Conservation (phyloP, 2,329 filamentous ascomycete species). For the Immersiporthe knoxdaviesiana region DNA sequence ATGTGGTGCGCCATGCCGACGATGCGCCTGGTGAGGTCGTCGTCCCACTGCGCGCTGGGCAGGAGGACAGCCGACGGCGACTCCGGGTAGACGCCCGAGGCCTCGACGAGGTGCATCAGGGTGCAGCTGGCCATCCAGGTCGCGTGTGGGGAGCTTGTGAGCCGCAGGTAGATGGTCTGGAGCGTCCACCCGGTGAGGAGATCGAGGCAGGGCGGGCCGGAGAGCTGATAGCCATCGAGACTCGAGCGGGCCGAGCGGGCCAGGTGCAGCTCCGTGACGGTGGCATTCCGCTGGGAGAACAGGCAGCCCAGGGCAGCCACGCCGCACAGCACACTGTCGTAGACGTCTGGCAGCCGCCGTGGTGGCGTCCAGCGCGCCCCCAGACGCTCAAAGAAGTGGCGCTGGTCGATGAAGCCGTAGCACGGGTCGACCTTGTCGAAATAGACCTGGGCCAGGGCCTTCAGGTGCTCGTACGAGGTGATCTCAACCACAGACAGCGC, state of each 20-base stretch:
- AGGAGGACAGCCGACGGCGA: slow-evolving; percentile 35
- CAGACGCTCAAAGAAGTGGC: slow-evolving; percentile 38
- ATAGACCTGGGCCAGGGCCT: slow-evolving; percentile 48
- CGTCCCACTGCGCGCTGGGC: slow-evolving; percentile 36
- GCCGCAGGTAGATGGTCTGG: slow-evolving; percentile 55
- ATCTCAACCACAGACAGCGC: slow-evolving; percentile 47
- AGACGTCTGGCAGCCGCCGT: slow-evolving; percentile 36
- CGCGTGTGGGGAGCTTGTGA: slow-evolving; percentile 56
- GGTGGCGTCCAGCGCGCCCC: slow-evolving; percentile 40
- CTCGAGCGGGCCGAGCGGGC: slow-evolving; percentile 47
- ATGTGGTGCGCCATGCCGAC: slow-evolving; percentile 59
- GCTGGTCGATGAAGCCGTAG: slow-evolving; percentile 53
- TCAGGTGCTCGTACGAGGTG: slow-evolving; percentile 52
- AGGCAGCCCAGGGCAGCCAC: slow-evolving; percentile 58
- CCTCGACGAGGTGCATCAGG: slow-evolving; percentile 61
- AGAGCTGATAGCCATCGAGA: slow-evolving; percentile 47
- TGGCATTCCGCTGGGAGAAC: slow-evolving; percentile 50
- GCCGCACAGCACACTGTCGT: slow-evolving; percentile 56
- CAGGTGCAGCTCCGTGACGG: slow-evolving; percentile 48
- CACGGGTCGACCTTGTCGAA: slow-evolving; percentile 57
- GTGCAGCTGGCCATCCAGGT: slow-evolving; percentile 62
- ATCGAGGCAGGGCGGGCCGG: slow-evolving; percentile 39
- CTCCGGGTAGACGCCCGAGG: slow-evolving; percentile 52
- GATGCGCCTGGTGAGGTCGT: slow-evolving; percentile 47
- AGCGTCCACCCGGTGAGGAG: slow-evolving; percentile 57